Base-by-base conservation (phyloP, 2,329 filamentous ascomycete genomes). In the Colletotrichum cordylinicola region DNA sequence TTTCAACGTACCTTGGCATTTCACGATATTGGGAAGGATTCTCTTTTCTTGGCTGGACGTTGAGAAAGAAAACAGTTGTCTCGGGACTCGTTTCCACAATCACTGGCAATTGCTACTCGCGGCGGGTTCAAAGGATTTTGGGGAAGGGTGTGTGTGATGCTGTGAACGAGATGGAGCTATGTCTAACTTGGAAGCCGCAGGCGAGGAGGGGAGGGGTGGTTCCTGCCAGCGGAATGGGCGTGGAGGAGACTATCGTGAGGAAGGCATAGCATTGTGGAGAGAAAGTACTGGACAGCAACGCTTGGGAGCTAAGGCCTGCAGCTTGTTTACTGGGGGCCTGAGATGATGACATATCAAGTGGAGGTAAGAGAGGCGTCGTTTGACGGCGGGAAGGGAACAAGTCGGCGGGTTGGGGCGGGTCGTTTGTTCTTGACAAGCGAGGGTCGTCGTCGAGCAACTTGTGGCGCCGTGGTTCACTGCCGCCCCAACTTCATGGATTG, bases 401-500 rank as follows among this genome's bases (percentile, higher is more conserved):
- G 18, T 43, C 9, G 39, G 39, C 39, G 39, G 39, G 39, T n/a
- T 5, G 18, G 39, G 13, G 58, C 29, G 29, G n/a, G 31, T 37
- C 15, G 31, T 58, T 55, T 55, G 8, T 72, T 29, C 31, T 21
- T 58, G 37, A 8, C 29, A 62, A n/a, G 21, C 39, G 39, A 70
- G 65, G 16, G 31, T 8, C 29, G 55, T 43, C 39, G 33, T 33
- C 31, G 27, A 65, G 18, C 52, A 37, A 33, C 67, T 74, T 72
- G 72, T 74, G 72, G 67, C 72, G 72, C 72, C 29, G 72, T 71
- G 72, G 72, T 71, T 71, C 31, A 29, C 72, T 37, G 29, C 33
- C 33, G 67, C 21, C 60, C 60, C 16, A 21, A n/a, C n/a, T 8
- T 24, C 31, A 52, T 48, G 48, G 35, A 52, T 21, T 29, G 39